These are phyloP conservation scores for Fusarium anguioides DNA, from an alignment of 2,329 filamentous ascomycete genomes.

Conservation along the genomic window DNA sequence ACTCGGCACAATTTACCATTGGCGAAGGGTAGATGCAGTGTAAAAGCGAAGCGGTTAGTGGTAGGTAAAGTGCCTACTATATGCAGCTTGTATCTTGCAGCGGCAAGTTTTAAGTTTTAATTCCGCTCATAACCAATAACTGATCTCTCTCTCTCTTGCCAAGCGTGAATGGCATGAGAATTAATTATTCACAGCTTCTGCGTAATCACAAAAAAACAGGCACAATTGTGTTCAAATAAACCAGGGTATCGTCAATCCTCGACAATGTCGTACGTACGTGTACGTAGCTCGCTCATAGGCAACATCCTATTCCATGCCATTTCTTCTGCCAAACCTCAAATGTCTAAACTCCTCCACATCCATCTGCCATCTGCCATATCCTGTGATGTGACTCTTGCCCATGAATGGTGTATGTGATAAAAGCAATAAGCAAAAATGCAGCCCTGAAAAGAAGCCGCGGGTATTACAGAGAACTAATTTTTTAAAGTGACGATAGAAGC, in stretches of 20 bases:
- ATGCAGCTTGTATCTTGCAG: neutral
- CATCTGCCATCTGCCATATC: conserved; percentile 18
- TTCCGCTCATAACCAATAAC: too few relatives aligned
- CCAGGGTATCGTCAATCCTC: conserved; percentile 38
- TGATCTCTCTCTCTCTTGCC: too few relatives aligned
- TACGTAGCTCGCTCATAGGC: conserved; percentile 11
- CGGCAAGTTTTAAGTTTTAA: neutral
- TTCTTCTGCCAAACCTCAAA: conserved; percentile 7
- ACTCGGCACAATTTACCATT: conserved; percentile 30
- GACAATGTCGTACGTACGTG: conserved; percentile 27
- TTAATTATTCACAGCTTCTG: neutral
- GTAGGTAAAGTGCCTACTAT: neutral
- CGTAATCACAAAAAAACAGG: neutral
- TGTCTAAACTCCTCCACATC: neutral
- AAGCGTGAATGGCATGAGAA: neutral
- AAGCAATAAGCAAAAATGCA: conserved; percentile 40
- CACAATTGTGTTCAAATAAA: neutral
- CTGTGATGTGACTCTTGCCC: conserved; percentile 20
- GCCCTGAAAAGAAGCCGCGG: conserved; percentile 38
- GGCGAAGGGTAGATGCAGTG: conserved; percentile 1
- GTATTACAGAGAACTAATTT: conserved; percentile 45
- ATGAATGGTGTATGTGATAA: conserved; percentile 26
- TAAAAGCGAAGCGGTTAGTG: conserved; percentile 1
- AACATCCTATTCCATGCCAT: conserved; percentile 7
- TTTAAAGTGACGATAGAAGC: conserved; percentile 35